Evolutionary conservation across 1,284 basidiomycete species (phyloP), one percentile per base, ranked within the genome.

Genomic region (Irpex lacteus): DNA sequence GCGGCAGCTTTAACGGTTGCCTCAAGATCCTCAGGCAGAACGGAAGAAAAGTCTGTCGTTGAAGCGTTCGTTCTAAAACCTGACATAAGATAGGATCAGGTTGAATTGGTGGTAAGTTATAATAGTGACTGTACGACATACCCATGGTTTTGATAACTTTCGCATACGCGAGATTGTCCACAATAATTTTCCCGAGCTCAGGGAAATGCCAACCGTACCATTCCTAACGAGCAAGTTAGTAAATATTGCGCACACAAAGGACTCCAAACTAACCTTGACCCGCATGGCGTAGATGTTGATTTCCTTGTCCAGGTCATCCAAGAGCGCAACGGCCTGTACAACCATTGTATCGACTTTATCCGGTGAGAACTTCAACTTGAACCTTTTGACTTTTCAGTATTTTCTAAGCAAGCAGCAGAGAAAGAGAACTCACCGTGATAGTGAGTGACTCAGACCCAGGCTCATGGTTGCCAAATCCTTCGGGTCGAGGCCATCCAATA

Each of bases 161-260:
- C 65, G 98, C 95, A 77, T 98, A 99, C 26, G 96, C 96, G 63
- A 97, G 82, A 80, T 98, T 99, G 83, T 99, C 97, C 68, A 91
- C 88, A 70, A 98, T 92, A 76, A 99, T 98, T 82, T 98, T 98
- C 71, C 91, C 94, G 92, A 99, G 95, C 80, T 99, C 97, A 8
- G 97, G 97, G 86, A 98, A 98, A 82, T 99, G 97, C 97, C 97
- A 99, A 26, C 97, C 97, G 74, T 98, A 99, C 97, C 97, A 99
- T 85, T 98, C 97, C 94, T 95, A 69, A 5, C 66, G 61, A 8
- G 2, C 19, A 60, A 44, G 8, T 15, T 49, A 15, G 61, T 55
- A 49, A 65, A 65, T 62, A 55, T 64, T 59, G 36, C 69, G 60
- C 54, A 63, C 4, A 52, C 52, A n/a, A 49, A 68, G 61, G 63